phyloP scores from a whole-genome alignment of 371 early-diverging fungal genomes.

The Mortierella sp. region DNA sequence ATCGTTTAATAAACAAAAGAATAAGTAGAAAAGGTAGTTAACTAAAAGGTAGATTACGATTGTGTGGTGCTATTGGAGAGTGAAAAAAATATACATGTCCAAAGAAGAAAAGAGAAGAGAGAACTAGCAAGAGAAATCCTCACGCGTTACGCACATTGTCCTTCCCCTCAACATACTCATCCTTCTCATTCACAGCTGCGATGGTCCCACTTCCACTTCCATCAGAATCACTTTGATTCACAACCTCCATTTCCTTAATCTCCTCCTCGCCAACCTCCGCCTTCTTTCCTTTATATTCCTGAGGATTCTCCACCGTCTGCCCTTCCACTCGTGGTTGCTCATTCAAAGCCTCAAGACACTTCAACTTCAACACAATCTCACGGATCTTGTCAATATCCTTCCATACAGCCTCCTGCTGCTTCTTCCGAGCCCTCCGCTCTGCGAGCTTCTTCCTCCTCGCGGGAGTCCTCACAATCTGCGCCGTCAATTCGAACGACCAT shows the following conservation, averaged over 20 bases:
- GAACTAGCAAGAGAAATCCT: no score
- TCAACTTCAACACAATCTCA: constrained; percentile 39
- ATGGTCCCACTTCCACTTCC: not conserved
- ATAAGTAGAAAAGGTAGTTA: no score
- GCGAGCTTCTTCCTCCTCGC: constrained; percentile 69
- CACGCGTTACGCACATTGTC: not conserved
- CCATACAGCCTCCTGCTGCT: constrained; percentile 49
- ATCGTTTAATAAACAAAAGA: no score
- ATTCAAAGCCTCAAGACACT: constrained; percentile 44
- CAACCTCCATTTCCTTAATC: not conserved
- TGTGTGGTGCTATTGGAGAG: no score
- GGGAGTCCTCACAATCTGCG: constrained; percentile 76
- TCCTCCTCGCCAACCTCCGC: not conserved
- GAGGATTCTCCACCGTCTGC: constrained; percentile 13
- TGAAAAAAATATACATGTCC: no score
- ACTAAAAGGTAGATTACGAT: no score
- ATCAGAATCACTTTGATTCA: not conserved
- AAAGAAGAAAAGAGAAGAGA: no score
- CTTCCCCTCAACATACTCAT: not conserved
- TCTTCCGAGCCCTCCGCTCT: constrained; percentile 57
- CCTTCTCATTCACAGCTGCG: not conserved
- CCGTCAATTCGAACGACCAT: constrained; percentile 83
- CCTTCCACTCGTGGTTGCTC: constrained; percentile 16
- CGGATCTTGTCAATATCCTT: constrained; percentile 36
- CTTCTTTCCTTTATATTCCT: not conserved